Evolutionary conservation across 441 rosid genomes (phyloP).

Genomic region (Croton laevigatus): DNA sequence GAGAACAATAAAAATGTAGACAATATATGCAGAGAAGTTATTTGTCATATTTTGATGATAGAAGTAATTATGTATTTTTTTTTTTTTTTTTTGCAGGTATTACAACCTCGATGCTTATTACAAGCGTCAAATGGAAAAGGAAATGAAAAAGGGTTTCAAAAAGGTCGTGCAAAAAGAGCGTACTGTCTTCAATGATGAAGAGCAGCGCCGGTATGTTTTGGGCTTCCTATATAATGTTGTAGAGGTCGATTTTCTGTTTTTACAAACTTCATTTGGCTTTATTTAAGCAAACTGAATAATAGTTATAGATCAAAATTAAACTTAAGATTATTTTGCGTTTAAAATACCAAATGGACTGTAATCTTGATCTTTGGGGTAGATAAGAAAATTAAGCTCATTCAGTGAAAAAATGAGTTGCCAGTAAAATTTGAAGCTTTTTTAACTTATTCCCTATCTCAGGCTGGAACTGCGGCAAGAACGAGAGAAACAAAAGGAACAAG

Average conservation of each 20-base stretch:
- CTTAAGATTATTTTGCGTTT: background rate
- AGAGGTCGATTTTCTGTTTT: background rate
- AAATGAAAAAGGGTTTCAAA: slow-evolving; percentile 60
- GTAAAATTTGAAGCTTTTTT: background rate
- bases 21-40: background rate
- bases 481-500: slow-evolving; percentile 80
- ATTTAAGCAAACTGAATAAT: background rate
- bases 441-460: slow-evolving; percentile 35
- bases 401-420: background rate
- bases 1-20: background rate
- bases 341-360: background rate
- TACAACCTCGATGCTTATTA: slow-evolving; percentile 85
- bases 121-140: slow-evolving; percentile 65
- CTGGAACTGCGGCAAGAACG: slow-evolving; percentile 66
- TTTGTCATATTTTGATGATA: background rate
- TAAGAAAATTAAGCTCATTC: background rate
- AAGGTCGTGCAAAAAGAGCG: slow-evolving; percentile 64
- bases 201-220: slow-evolving; percentile 68
- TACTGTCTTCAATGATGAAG: slow-evolving; percentile 90
- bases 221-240: background rate
- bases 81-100: slow-evolving; percentile 47
- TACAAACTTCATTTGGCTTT: background rate
- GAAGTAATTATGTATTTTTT: background rate
- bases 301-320: background rate
- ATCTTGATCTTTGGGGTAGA: background rate